These are phyloP conservation scores for Pterocarpus macrocarpus DNA, from an alignment of 306 rosid genomes.

Conservation along the genomic window DNA sequence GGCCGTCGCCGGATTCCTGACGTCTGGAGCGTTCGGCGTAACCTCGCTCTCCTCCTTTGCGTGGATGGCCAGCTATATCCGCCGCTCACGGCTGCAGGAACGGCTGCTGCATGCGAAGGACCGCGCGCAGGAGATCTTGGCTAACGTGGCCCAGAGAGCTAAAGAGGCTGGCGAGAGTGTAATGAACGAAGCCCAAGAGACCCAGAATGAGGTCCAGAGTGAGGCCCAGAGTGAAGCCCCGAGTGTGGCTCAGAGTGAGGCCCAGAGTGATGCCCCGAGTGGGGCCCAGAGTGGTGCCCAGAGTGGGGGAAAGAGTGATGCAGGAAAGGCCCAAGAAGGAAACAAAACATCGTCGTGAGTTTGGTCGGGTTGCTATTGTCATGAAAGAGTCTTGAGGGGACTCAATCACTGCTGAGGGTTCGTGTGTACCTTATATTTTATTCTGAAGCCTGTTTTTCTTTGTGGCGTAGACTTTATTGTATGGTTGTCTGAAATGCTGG, in stretches of 20 bases:
- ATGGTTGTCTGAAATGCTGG: not conserved
- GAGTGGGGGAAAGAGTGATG: not conserved
- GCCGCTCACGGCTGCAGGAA: constrained; percentile 46
- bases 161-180: constrained; percentile 18
- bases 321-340: not conserved
- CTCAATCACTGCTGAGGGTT: not conserved
- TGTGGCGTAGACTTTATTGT: not conserved
- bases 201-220: not conserved
- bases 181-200: constrained; percentile 32
- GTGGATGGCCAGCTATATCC: constrained; percentile 57
- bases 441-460: not conserved
- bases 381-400: too few relatives aligned
- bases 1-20: constrained; percentile 60
- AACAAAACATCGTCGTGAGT: not conserved
- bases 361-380: not conserved
- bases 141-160: constrained; percentile 34
- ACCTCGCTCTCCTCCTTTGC: constrained; percentile 69
- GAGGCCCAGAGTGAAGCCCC: constrained; percentile 24
- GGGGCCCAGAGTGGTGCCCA: constrained; percentile 21
- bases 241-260: constrained; percentile 10
- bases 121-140: constrained; percentile 37
- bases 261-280: not conserved
- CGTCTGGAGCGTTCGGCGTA: constrained; percentile 67
- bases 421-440: not conserved
- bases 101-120: constrained; percentile 44